Conservation (phyloP, 2,329 filamentous ascomycete species). For the Madurella fahalii region DNA sequence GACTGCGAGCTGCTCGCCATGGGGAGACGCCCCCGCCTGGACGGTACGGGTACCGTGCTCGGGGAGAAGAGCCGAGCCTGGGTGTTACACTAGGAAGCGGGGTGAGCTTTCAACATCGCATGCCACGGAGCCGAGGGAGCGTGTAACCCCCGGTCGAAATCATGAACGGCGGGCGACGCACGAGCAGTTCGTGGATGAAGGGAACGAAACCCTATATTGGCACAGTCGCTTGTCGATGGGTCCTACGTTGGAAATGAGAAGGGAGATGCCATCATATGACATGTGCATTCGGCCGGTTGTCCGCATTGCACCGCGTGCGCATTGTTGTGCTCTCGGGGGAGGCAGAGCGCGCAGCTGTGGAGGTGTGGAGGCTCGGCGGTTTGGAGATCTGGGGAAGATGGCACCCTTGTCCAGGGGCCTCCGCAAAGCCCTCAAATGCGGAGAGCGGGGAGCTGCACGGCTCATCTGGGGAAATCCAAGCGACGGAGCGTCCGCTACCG, state of each 20-base stretch:
- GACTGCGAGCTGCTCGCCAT: not conserved
- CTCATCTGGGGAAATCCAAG: constrained; percentile 7
- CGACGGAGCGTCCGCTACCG: constrained; percentile 20
- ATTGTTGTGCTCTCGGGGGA: not conserved
- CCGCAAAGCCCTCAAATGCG: constrained; percentile 8
- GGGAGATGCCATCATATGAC: not conserved
- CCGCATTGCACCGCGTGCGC: not conserved
- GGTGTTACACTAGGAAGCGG: constrained; percentile 24
- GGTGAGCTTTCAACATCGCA: constrained; percentile 8
- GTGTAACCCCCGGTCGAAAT: constrained; percentile 3
- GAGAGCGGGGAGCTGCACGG: not conserved
- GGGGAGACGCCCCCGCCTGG: not conserved
- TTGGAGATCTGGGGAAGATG: constrained; percentile 25
- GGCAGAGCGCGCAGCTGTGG: constrained; percentile 3
- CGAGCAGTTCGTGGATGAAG: not conserved
- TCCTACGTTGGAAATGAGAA: not conserved
- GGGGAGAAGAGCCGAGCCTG: constrained; percentile 9
- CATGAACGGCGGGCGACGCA: not conserved
- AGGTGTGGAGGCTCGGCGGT: constrained; percentile 13
- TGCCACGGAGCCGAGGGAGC: constrained; percentile 15
- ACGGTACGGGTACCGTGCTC: not conserved
- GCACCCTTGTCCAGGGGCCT: constrained; percentile 4
- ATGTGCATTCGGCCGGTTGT: not conserved
- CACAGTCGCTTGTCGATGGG: no score
- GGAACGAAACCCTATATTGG: not conserved